Evolutionary conservation across 257 asterid genomes (phyloP).

Genomic region (Fraxinus americana): DNA sequence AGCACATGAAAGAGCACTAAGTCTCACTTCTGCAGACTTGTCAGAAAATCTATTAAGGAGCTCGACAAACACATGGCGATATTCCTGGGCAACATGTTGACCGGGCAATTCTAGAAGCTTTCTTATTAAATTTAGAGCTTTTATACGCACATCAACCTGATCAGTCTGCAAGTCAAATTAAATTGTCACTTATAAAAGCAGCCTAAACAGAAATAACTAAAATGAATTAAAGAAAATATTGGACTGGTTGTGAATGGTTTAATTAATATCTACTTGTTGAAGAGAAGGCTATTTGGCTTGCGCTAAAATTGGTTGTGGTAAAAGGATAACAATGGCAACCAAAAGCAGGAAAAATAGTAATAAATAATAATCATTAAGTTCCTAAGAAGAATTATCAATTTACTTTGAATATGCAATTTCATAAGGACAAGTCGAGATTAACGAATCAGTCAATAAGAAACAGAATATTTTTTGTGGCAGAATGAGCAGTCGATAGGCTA

Average conservation of each 20-base stretch:
- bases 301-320: background rate
- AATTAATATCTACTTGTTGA: background rate
- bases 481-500: background rate
- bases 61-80: slow-evolving; percentile 59
- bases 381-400: too few species aligned
- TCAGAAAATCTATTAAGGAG: slow-evolving; percentile 79
- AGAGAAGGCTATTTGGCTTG: background rate
- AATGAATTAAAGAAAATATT: slow-evolving; percentile 16
- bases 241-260: background rate
- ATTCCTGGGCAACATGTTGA: slow-evolving; percentile 53
- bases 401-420: background rate
- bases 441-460: background rate
- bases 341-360: background rate
- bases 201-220: slow-evolving; percentile 24
- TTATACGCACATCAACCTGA: slow-evolving; percentile 91
- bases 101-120: slow-evolving; percentile 67
- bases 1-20: slow-evolving; percentile 74
- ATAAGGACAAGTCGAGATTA: background rate
- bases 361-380: too few species aligned
- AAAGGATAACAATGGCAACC: background rate
- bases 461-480: background rate
- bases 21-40: slow-evolving; percentile 83
- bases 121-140: slow-evolving; percentile 67
- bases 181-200: slow-evolving; percentile 27
- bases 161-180: slow-evolving; percentile 68